These are phyloP conservation scores for Pythium apleroticum DNA, from an alignment of 352 stramenopile species.

Conservation along the genomic window DNA sequence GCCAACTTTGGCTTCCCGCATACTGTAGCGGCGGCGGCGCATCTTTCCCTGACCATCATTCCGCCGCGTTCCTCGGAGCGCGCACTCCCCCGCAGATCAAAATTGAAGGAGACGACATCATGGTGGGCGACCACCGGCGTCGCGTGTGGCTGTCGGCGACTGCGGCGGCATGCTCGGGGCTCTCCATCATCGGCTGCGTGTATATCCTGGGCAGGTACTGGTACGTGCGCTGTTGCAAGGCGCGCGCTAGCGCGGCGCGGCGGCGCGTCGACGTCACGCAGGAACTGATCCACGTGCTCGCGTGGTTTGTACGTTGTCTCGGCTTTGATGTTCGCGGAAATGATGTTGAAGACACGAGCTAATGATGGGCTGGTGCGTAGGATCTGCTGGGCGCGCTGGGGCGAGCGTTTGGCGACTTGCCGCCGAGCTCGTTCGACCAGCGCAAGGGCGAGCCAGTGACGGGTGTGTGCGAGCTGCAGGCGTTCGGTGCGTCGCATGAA, in stretches of 20 bases:
- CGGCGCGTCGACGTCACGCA: conserved; percentile 83
- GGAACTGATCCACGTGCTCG: conserved; percentile 84
- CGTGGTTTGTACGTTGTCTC: conserved; percentile 51
- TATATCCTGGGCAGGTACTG: conserved; percentile 87
- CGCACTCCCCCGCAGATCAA: not conserved
- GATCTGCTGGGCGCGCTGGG: conserved; percentile 71
- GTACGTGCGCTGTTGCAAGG: conserved; percentile 57
- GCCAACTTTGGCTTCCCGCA: not conserved
- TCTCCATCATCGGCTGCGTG: conserved; percentile 76
- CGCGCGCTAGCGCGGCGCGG: conserved; percentile 27
- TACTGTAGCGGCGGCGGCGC: not conserved
- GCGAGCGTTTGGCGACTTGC: conserved; percentile 65
- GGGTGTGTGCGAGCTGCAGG: conserved; percentile 68
- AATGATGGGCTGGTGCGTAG: conserved; percentile 22
- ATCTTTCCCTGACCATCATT: not conserved
- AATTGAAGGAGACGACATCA: not conserved
- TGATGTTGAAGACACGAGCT: not conserved
- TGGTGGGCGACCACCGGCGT: not conserved
- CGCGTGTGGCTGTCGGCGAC: not conserved
- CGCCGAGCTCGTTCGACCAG: conserved; percentile 67
- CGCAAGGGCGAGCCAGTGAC: conserved; percentile 50
- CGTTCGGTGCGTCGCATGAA: conserved; percentile 41
- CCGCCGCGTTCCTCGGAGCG: not conserved
- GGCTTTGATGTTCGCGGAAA: not conserved
- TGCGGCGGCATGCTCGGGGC: conserved; percentile 44